A percentile compares a stretch with the other conserved stretches of the same genome.
phyloP scores from a whole-genome alignment of 2,329 filamentous ascomycete species.

The Ascochyta fabae region DNA sequence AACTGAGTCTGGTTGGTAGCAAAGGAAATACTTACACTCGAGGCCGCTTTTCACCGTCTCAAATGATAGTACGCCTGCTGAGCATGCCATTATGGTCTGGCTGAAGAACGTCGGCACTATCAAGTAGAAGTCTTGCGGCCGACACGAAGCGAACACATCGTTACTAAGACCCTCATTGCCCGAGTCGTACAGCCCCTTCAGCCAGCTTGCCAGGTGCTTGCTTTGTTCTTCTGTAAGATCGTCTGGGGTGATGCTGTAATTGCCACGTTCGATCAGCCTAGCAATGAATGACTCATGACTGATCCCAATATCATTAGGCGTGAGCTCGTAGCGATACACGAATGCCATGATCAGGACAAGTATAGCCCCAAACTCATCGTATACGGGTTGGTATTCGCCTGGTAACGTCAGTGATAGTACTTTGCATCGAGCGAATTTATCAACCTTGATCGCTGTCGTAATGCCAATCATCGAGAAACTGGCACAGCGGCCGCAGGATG shows the following conservation, averaged over 20 bases:
- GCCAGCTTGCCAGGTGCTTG: constrained; percentile 74
- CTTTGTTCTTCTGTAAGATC: constrained; percentile 71
- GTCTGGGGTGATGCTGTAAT: constrained; percentile 62
- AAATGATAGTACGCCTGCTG: constrained; percentile 68
- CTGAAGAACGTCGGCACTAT: constrained; percentile 78
- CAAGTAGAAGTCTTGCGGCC: constrained; percentile 82
- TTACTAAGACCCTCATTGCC: constrained; percentile 75
- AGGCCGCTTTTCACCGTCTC: constrained; percentile 76
- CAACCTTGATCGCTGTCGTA: constrained; percentile 79
- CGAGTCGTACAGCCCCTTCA: constrained; percentile 74
- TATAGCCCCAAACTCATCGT: constrained; percentile 83
- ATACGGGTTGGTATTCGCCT: constrained; percentile 82
- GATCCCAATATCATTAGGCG: constrained; percentile 68
- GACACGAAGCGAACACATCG: constrained; percentile 81
- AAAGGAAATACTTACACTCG: constrained; percentile 64
- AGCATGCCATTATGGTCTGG: constrained; percentile 74
- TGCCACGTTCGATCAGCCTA: constrained; percentile 67
- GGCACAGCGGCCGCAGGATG: constrained; percentile 76
- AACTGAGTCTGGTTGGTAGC: neutral
- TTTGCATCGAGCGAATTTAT: neutral
- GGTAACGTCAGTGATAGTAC: constrained; percentile 19
- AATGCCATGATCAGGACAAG: constrained; percentile 76
- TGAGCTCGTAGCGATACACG: constrained; percentile 75
- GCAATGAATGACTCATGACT: constrained; percentile 71
- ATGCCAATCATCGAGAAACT: constrained; percentile 77